Evolutionary conservation across 2,329 filamentous ascomycete species (phyloP), one percentile per base, ranked within the genome.

Genomic region (Ophiostoma piceae): DNA sequence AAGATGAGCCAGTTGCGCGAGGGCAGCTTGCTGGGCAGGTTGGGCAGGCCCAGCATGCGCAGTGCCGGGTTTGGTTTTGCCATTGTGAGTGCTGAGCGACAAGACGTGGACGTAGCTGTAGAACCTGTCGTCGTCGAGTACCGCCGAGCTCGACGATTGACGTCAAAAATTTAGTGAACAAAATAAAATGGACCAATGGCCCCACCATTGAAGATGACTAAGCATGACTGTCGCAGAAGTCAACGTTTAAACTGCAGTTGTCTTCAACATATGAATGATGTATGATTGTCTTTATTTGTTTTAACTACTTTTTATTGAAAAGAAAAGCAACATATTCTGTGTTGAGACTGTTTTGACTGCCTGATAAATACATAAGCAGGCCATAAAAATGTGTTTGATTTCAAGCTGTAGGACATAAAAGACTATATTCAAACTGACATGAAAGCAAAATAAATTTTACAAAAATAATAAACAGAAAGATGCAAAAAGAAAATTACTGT

Each of bases 1-100:
- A 99, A 99, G 76, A 99, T 97, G 81, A 95, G 88, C 95, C 95
- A 99, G 79, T 98, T 98, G 72, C 95, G 91, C 22, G 94, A 98
- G 8, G 95, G 95, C 22, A 99, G 87, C 79, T 88, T 92, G 75
- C 89, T 85, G 71, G 91, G 90, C 72, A 97, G 87, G 74, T 90
- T 91, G 67, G 94, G 94, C 71, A 99, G 83, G 70, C 94, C 94
- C 81, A 95, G 88, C 85, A 92, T 91, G 73, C 87, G 87, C 75
- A 92, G 86, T 69, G 88, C 90, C 62, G 89, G 90, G 80, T 94
- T 94, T 22, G 43, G 66, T 29, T 67, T 67, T n/a, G 62, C 62
- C 62, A 62, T 62, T 62, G 57, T 29, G 16, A 9, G 19, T 47
- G 43, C 43, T 7, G 12, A 2, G 43, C 16, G 14, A 47, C 43